A percentile compares a stretch with the other conserved stretches of the same genome.
These are phyloP conservation scores for Tolypocladium tropicale DNA, from an alignment of 2,329 filamentous ascomycete species.

Conservation along the genomic window DNA sequence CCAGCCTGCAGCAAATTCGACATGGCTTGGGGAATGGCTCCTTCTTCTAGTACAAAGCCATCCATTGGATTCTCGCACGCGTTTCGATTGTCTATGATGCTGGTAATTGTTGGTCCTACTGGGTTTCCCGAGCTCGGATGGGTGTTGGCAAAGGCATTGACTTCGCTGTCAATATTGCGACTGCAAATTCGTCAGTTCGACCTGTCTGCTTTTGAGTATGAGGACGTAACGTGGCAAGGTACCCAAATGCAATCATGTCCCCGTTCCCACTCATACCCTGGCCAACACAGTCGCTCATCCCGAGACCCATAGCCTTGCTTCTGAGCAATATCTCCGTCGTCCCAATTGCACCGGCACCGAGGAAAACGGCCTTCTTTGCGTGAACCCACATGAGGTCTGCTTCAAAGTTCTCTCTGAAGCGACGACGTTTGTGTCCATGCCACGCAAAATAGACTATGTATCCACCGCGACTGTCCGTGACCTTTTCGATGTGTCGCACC, in stretches of 20 bases:
- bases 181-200: constrained; percentile 14
- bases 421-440: constrained; percentile 46
- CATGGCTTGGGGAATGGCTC: constrained; percentile 47
- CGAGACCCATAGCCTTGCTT: constrained; percentile 47
- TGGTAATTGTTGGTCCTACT: constrained; percentile 52
- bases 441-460: constrained; percentile 57
- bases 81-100: constrained; percentile 48
- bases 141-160: constrained; percentile 44
- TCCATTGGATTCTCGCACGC: constrained; percentile 41
- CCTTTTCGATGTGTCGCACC: constrained; percentile 50
- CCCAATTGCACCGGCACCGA: constrained; percentile 54
- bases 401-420: constrained; percentile 40
- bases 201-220: not conserved
- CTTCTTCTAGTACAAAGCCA: constrained; percentile 56
- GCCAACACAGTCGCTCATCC: constrained; percentile 46
- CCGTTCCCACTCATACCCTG: constrained; percentile 56
- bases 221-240: constrained; percentile 6
- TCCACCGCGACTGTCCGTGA: constrained; percentile 33
- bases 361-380: constrained; percentile 53
- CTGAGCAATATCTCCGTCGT: constrained; percentile 56
- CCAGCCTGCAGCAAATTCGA: constrained; percentile 45
- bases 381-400: constrained; percentile 58
- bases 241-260: constrained; percentile 54
- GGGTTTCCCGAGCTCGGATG: constrained; percentile 40
- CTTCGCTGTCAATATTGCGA: constrained; percentile 47